These are phyloP conservation scores for Apophysomyces sp. DNA, from an alignment of 371 early-diverging fungal genomes.

Conservation along the genomic window DNA sequence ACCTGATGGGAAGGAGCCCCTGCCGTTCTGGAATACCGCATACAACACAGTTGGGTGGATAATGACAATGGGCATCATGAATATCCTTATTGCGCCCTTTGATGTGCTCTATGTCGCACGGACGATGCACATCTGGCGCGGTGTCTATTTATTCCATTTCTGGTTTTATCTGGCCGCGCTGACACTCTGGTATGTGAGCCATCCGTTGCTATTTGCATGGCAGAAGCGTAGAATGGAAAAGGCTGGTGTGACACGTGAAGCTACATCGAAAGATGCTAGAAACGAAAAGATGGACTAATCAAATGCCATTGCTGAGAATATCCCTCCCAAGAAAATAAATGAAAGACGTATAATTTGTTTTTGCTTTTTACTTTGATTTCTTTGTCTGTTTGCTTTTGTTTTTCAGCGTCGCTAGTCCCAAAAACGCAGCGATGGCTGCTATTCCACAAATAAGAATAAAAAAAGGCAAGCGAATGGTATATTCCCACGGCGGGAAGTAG, in stretches of 20 bases:
- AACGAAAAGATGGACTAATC: background rate
- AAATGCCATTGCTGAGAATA: background rate
- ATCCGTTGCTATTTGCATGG: background rate
- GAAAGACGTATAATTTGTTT: background rate
- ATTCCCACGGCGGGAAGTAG: constrained; percentile 79
- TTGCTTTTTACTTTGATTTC: constrained; percentile 20
- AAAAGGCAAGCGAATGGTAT: constrained; percentile 83
- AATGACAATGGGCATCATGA: constrained; percentile 58
- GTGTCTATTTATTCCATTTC: constrained; percentile 58
- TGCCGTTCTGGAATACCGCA: constrained; percentile 27
- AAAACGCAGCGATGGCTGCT: constrained; percentile 68
- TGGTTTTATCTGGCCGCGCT: constrained; percentile 25
- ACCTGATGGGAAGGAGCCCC: constrained; percentile 29
- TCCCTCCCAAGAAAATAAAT: background rate
- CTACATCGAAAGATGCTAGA: background rate
- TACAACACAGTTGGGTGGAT: constrained; percentile 70
- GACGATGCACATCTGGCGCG: constrained; percentile 55
- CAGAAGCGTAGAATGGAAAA: constrained; percentile 10
- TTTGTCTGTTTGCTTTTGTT: constrained; percentile 55
- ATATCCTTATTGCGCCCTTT: constrained; percentile 71
- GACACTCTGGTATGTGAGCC: constrained; percentile 14
- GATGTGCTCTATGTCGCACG: constrained; percentile 51
- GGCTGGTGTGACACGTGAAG: constrained; percentile 1
- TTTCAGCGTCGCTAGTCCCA: constrained; percentile 78
- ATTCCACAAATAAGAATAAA: constrained; percentile 74